Conservation (phyloP, 257 asterid genomes). For the Penstemon eatonii region DNA sequence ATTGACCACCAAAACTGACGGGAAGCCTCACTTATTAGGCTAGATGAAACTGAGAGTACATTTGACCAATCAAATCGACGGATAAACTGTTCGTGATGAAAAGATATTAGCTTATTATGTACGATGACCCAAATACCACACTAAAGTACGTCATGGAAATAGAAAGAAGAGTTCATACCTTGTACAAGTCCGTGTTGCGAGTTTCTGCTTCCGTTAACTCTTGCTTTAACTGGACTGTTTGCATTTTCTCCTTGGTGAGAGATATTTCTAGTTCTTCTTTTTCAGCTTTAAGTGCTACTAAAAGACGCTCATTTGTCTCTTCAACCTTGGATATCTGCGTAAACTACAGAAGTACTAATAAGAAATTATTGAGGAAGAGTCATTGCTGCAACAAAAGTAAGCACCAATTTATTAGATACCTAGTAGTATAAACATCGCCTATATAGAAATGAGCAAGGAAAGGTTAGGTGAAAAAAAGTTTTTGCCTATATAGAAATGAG, state of each 20-base stretch:
- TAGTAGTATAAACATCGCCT: no score
- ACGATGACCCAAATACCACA: neutral
- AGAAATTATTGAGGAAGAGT: slow-evolving; percentile 20
- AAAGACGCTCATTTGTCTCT: slow-evolving; percentile 53
- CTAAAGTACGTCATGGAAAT: slow-evolving; percentile 20
- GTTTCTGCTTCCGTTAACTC: slow-evolving; percentile 73
- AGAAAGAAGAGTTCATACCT: slow-evolving; percentile 49
- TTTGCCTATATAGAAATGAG: no score
- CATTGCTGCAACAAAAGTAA: slow-evolving; percentile 12
- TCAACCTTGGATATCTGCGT: slow-evolving; percentile 58
- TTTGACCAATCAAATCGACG: neutral
- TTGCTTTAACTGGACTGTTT: slow-evolving; percentile 61
- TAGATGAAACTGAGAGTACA: neutral
- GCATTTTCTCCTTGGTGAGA: slow-evolving; percentile 71
- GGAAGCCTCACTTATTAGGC: neutral
- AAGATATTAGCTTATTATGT: slow-evolving; percentile 6
- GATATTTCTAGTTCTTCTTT: slow-evolving; percentile 74
- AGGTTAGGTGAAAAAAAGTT: no score
- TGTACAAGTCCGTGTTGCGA: slow-evolving; percentile 71
- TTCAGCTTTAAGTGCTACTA: slow-evolving; percentile 61
- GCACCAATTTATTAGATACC: no score
- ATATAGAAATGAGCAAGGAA: no score
- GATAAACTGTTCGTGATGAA: neutral
- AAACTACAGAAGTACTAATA: slow-evolving; percentile 19
- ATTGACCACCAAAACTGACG: slow-evolving; percentile 5